Evolutionary conservation across 176 grass and related monocot genomes (phyloP).

Genomic region (Oryza brachyantha): DNA sequence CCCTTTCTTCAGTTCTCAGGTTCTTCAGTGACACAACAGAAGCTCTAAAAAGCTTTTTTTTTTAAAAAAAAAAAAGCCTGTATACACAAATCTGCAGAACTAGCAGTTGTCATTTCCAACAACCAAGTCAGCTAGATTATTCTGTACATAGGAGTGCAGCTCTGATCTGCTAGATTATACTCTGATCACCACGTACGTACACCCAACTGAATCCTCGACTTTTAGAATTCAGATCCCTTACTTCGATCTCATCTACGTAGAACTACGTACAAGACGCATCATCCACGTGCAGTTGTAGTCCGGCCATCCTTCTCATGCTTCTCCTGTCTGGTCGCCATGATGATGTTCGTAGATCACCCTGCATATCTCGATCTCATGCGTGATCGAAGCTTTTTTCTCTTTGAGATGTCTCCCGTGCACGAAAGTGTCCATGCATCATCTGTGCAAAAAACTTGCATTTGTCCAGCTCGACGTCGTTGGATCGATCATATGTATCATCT

Average conservation of each 20-base stretch:
- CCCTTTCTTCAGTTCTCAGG: not conserved
- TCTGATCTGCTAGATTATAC: not conserved
- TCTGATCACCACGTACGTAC: not conserved
- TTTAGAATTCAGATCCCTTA: not conserved
- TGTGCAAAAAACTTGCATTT: not conserved
- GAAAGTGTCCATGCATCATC: not conserved
- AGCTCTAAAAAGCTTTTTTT: not conserved
- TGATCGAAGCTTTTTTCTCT: not conserved
- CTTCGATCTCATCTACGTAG: not conserved
- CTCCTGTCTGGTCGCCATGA: not conserved
- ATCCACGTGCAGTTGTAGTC: not conserved
- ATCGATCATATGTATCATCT: constrained; percentile 14
- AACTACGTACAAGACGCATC: not conserved
- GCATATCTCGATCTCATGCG: not conserved
- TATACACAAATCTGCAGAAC: not conserved
- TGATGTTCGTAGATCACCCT: not conserved
- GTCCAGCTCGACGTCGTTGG: not conserved
- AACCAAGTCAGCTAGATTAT: not conserved
- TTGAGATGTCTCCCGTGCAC: not conserved
- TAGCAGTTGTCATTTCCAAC: not conserved
- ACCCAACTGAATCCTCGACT: not conserved
- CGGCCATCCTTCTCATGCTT: not conserved
- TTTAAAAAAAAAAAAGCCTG: not conserved
- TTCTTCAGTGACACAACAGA: not conserved
- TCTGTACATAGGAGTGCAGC: not conserved